These are phyloP conservation scores for Ogataea methanolica DNA, from an alignment of 805 yeast species.

Conservation along the genomic window DNA sequence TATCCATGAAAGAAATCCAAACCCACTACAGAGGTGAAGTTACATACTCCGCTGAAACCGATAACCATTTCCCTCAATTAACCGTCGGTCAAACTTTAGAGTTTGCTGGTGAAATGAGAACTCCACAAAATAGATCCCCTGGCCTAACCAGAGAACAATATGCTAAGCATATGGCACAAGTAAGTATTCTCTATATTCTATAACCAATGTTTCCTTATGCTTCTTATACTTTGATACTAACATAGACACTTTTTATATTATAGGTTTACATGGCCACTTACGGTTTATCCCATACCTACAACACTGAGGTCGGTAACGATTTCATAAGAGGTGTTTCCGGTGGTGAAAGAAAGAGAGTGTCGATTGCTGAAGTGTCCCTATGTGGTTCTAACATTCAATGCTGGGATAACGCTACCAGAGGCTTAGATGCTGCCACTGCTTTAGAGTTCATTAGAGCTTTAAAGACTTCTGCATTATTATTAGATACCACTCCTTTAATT, in stretches of 20 bases:
- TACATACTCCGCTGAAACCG: conserved; percentile 69
- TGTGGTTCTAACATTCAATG: no score
- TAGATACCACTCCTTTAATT: no score
- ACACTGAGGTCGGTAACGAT: no score
- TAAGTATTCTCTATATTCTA: conserved; percentile 12
- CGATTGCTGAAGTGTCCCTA: no score
- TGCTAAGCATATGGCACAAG: conserved; percentile 49
- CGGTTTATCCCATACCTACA: no score
- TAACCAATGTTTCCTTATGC: neutral
- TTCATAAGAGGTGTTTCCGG: conserved; percentile 54
- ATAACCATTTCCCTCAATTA: conserved; percentile 63
- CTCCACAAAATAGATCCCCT: conserved; percentile 58
- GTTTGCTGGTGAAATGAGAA: conserved; percentile 57
- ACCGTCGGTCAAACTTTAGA: conserved; percentile 62
- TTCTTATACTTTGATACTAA: neutral
- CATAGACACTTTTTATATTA: neutral
- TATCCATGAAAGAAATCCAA: conserved; percentile 45
- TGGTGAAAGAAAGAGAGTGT: no score
- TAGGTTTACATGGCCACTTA: conserved; percentile 22
- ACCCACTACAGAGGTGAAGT: conserved; percentile 63
- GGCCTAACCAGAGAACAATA: conserved; percentile 54
- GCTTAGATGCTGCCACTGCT: no score
- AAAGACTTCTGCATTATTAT: no score
- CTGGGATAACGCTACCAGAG: no score
- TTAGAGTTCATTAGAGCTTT: no score